Percentiles rank a stretch among this genome's conserved stretches.
These are phyloP conservation scores for Nothophoma quercina DNA, from an alignment of 2,329 filamentous ascomycete species.

Conservation along the genomic window DNA sequence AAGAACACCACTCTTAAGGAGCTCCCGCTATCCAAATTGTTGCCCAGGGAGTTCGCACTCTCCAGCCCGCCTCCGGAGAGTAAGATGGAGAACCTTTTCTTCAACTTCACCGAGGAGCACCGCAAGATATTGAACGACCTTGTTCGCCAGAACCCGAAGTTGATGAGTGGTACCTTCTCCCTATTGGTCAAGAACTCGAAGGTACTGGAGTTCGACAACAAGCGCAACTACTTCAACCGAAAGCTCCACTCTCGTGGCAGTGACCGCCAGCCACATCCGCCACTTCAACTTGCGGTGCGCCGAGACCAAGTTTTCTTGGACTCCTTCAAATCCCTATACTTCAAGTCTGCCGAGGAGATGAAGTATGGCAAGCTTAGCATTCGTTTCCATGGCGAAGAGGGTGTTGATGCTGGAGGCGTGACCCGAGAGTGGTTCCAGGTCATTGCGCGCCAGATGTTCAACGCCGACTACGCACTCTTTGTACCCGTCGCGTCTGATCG, in stretches of 20 bases:
- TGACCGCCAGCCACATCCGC: constrained; percentile 72
- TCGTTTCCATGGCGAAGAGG: constrained; percentile 95
- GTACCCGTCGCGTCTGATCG: constrained; percentile 95
- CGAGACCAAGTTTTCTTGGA: constrained; percentile 97
- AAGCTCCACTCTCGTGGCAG: constrained; percentile 81
- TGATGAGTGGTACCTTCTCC: constrained; percentile 98
- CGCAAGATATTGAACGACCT: constrained; percentile 97
- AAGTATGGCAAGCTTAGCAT: constrained; percentile 99
- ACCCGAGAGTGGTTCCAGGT: constrained; percentile 99
- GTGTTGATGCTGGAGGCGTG: constrained; percentile 96
- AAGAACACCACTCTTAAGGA: constrained; percentile 92
- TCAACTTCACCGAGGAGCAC: constrained; percentile 96
- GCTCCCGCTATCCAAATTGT: constrained; percentile 54
- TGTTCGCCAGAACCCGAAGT: constrained; percentile 93
- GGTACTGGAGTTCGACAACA: constrained; percentile 98
- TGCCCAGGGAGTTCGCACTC: constrained; percentile 71
- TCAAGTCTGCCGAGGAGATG: constrained; percentile 95
- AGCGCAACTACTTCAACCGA: constrained; percentile 97
- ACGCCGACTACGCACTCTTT: constrained; percentile 96
- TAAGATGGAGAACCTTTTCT: constrained; percentile 89
- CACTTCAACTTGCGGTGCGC: constrained; percentile 86
- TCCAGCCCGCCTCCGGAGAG: constrained; percentile 81
- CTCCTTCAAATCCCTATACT: constrained; percentile 97
- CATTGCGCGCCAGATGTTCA: constrained; percentile 97
- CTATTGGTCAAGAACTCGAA: constrained; percentile 98